These are phyloP conservation scores for Canna indica DNA, from an alignment of 176 grass and related monocot species.

Conservation along the genomic window DNA sequence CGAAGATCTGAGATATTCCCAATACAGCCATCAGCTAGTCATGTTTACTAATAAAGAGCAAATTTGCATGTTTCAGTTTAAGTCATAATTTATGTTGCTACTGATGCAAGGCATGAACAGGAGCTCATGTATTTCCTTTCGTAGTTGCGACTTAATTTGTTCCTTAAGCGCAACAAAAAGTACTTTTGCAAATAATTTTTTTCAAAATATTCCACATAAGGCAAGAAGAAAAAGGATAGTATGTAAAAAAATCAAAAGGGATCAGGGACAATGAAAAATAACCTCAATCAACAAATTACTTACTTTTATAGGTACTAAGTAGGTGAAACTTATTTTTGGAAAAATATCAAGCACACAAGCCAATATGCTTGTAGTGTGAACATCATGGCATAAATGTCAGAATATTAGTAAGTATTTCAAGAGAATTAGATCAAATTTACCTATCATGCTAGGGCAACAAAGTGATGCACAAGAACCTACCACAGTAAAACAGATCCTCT, in stretches of 20 bases:
- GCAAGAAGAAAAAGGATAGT: not conserved
- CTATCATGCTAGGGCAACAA: not conserved
- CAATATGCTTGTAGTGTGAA: not conserved
- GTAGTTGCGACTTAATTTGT: not conserved
- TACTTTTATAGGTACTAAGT: not conserved
- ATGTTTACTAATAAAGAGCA: not conserved
- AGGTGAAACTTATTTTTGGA: not conserved
- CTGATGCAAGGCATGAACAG: not conserved
- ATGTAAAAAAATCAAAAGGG: not conserved
- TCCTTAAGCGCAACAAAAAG: not conserved
- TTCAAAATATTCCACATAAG: not conserved
- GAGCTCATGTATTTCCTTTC: not conserved
- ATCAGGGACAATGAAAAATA: not conserved
- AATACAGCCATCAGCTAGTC: not conserved
- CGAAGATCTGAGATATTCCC: slow-evolving; percentile 52
- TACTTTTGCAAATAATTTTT: not conserved
- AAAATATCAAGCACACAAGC: not conserved
- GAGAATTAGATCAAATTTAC: not conserved
- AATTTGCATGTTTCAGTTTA: not conserved
- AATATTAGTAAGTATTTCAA: not conserved
- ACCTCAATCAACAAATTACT: not conserved
- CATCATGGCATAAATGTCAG: not conserved
- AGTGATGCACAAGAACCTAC: slow-evolving; percentile 34
- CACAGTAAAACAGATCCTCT: slow-evolving; percentile 80
- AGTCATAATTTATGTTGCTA: not conserved